A percentile compares a stretch with the other conserved stretches of the same genome.
Conservation (phyloP, 495 filamentous ascomycete genomes). For the Rusavskia elegans region DNA sequence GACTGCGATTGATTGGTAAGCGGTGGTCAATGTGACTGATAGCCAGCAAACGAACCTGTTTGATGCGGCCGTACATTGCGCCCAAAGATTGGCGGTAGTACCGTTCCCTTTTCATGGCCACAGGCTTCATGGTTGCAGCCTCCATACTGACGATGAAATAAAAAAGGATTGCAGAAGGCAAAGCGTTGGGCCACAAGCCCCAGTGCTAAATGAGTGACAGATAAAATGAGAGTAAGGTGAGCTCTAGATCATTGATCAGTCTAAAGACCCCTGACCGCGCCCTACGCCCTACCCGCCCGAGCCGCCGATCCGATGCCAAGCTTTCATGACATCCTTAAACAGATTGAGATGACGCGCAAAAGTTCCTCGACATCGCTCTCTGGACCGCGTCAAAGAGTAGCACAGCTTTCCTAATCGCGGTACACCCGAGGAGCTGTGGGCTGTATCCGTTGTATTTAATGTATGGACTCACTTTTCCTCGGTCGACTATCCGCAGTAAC, state of each 20-base stretch:
- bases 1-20: constrained; percentile 37
- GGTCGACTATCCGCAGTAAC: too few relatives aligned
- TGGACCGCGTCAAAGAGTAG: too few relatives aligned
- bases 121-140: background rate
- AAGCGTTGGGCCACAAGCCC: background rate
- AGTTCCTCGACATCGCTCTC: too few relatives aligned
- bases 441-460: too few relatives aligned
- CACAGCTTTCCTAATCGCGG: too few relatives aligned
- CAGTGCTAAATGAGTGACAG: background rate
- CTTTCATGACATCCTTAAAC: too few relatives aligned
- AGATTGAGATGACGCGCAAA: too few relatives aligned
- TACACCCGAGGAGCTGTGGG: too few relatives aligned
- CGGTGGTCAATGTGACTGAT: background rate
- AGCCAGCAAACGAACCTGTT: constrained; percentile 35
- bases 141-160: background rate
- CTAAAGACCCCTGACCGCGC: too few relatives aligned
- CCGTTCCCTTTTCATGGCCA: constrained; percentile 34
- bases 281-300: too few relatives aligned
- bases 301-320: too few relatives aligned
- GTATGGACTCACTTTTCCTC: too few relatives aligned
- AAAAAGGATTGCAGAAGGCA: background rate
- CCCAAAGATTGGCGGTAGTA: constrained; percentile 49
- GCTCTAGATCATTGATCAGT: background rate
- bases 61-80: constrained; percentile 41
- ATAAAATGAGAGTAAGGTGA: background rate